phyloP scores from a whole-genome alignment of 2,329 filamentous ascomycete genomes.

The Fusarium sp. region DNA sequence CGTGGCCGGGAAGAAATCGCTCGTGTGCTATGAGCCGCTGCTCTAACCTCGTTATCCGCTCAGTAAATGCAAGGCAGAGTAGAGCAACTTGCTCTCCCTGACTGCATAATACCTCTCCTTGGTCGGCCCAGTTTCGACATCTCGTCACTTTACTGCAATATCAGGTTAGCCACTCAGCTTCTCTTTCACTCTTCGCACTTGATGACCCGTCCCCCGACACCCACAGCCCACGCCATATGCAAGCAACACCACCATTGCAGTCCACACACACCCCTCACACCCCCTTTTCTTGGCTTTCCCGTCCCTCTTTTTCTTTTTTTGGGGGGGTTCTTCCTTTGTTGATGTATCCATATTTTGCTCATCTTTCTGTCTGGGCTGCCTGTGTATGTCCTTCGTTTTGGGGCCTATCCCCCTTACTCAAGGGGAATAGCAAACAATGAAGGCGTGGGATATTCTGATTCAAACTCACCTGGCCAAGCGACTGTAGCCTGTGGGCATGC shows the following conservation, averaged over 20 bases:
- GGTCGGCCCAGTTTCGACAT: slow-evolving; percentile 20
- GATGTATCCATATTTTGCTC: slow-evolving; percentile 5
- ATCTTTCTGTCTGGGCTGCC: slow-evolving; percentile 3
- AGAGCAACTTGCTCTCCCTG: slow-evolving; percentile 27
- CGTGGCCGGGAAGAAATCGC: slow-evolving; percentile 16
- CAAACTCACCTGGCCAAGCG: slow-evolving; percentile 45
- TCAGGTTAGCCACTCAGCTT: slow-evolving; percentile 30
- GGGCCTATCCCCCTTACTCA: slow-evolving; percentile 4
- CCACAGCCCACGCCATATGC: slow-evolving; percentile 38
- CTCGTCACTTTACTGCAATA: slow-evolving; percentile 30
- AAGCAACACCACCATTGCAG: slow-evolving; percentile 37
- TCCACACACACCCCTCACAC: slow-evolving; percentile 36
- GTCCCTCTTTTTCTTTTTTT: slow-evolving; percentile 31
- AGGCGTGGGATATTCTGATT: slow-evolving; percentile 12
- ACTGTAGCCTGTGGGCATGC: slow-evolving; percentile 51
- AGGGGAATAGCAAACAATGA: slow-evolving; percentile 7
- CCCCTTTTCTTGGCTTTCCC: slow-evolving; percentile 32
- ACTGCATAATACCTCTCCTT: slow-evolving; percentile 19
- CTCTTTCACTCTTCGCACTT: slow-evolving; percentile 12
- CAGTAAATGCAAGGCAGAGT: background rate
- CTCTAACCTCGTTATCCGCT: slow-evolving; percentile 19
- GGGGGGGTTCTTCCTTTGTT: slow-evolving; percentile 12
- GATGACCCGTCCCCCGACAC: slow-evolving; percentile 11
- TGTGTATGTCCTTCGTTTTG: slow-evolving; percentile 2
- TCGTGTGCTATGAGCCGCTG: slow-evolving; percentile 32